Evolutionary conservation across 345 rosid genomes (phyloP).

Genomic region (Mangifera indica): DNA sequence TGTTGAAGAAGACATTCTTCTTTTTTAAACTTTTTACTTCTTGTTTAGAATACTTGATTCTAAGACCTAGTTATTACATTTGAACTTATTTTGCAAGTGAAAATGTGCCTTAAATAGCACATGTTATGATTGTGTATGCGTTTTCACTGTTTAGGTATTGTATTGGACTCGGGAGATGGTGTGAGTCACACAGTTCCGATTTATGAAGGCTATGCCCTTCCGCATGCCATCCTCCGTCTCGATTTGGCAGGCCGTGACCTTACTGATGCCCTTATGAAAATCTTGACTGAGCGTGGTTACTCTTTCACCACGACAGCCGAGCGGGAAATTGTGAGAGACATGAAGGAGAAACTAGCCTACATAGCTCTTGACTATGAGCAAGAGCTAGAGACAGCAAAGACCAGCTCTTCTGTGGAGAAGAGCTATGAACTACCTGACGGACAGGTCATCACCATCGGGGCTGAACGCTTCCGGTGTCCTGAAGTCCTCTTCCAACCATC

Average conservation of each 20-base stretch:
- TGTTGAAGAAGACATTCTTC: not conserved
- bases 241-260: constrained; percentile 83
- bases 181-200: constrained; percentile 63
- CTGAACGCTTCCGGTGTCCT: constrained; percentile 75
- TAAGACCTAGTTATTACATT: not conserved
- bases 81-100: not conserved
- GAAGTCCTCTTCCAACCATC: constrained; percentile 80
- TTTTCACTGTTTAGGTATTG: constrained; percentile 40
- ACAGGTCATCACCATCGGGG: constrained; percentile 68
- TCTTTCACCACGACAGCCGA: constrained; percentile 72
- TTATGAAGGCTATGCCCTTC: constrained; percentile 56
- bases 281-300: constrained; percentile 70
- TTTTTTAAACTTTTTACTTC: not conserved
- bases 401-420: constrained; percentile 62
- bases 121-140: constrained; percentile 2
- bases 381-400: constrained; percentile 55
- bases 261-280: constrained; percentile 67
- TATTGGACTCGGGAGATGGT: constrained; percentile 59
- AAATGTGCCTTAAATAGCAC: not conserved
- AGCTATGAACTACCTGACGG: constrained; percentile 73
- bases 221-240: constrained; percentile 75
- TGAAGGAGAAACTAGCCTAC: constrained; percentile 74
- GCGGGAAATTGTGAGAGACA: constrained; percentile 63
- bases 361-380: constrained; percentile 72
- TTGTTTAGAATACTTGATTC: constrained; percentile 8